Conservation (phyloP, 345 rosid genomes). For the Gossypium anomalum region DNA sequence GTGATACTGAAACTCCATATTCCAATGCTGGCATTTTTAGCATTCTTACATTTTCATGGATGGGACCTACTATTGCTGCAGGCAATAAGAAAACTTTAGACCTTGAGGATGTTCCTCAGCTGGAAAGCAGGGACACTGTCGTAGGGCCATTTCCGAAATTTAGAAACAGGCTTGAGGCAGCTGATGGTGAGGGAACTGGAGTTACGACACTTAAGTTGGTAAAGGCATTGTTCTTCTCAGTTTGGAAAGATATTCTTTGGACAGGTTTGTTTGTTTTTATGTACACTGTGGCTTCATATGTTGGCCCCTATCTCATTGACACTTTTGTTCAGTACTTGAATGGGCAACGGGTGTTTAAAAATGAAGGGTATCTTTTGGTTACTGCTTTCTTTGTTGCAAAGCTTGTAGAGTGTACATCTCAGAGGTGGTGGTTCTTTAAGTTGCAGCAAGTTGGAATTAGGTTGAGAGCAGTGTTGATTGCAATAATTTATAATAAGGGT, state of each 20-base stretch:
- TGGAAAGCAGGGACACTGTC: constrained; percentile 29
- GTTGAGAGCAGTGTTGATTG: constrained; percentile 38
- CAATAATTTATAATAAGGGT: constrained; percentile 50
- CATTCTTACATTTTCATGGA: constrained; percentile 39
- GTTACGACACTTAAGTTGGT: constrained; percentile 30
- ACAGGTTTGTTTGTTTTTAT: constrained; percentile 24
- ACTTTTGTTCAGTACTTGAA: constrained; percentile 49
- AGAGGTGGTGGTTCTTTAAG: constrained; percentile 49
- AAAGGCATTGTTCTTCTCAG: constrained; percentile 27
- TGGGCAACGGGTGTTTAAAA: constrained; percentile 23
- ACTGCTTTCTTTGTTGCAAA: constrained; percentile 41
- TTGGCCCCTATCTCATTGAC: constrained; percentile 41
- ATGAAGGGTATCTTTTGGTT: constrained; percentile 46
- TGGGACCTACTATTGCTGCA: constrained; percentile 29
- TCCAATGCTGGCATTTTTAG: constrained; percentile 38
- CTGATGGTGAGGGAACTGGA: constrained; percentile 20
- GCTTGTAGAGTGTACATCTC: constrained; percentile 45
- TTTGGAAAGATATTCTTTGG: constrained; percentile 29
- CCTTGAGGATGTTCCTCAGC: constrained; percentile 43
- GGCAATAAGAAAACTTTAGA: constrained; percentile 40
- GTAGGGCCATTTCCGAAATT: constrained; percentile 22
- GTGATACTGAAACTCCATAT: constrained; percentile 25
- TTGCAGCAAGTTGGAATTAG: constrained; percentile 38
- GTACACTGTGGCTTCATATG: constrained; percentile 30
- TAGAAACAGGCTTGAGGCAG: constrained; percentile 29